phyloP scores from a whole-genome alignment of 2,329 filamentous ascomycete species.

The Ceratocystis variospora region DNA sequence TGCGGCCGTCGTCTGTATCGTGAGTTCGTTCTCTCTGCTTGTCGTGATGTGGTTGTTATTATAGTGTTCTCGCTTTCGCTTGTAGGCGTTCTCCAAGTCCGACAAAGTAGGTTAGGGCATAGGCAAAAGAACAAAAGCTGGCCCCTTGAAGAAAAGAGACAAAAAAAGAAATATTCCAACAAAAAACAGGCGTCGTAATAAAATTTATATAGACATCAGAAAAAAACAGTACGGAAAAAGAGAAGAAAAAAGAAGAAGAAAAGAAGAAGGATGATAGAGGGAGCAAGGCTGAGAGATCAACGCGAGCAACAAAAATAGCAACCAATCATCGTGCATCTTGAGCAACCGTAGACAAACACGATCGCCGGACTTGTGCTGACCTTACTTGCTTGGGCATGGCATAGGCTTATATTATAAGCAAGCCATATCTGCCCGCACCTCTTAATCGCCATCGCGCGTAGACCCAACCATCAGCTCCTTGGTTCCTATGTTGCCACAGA shows the following conservation, averaged over 20 bases:
- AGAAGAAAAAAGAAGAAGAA: background rate
- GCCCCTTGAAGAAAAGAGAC: background rate
- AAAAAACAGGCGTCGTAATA: background rate
- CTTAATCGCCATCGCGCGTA: background rate
- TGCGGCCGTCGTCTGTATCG: no score
- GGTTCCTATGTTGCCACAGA: no score
- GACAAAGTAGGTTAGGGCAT: background rate
- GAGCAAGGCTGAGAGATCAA: background rate
- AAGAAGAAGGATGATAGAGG: background rate
- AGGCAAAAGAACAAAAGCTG: background rate
- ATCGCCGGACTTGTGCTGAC: no score
- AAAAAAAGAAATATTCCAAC: background rate
- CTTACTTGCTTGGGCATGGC: no score
- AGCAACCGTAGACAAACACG: no score
- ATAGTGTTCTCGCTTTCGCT: no score
- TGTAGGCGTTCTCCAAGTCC: background rate
- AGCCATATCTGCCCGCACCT: background rate
- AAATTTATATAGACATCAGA: background rate
- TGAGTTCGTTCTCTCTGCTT: no score
- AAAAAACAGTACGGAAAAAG: background rate
- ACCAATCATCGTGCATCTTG: background rate
- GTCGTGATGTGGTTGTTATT: no score
- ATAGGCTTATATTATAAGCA: no score
- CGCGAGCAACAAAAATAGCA: background rate
- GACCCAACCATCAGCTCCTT: background rate